phyloP scores from a whole-genome alignment of 176 grass and related monocot species.

The Zizania latifolia region DNA sequence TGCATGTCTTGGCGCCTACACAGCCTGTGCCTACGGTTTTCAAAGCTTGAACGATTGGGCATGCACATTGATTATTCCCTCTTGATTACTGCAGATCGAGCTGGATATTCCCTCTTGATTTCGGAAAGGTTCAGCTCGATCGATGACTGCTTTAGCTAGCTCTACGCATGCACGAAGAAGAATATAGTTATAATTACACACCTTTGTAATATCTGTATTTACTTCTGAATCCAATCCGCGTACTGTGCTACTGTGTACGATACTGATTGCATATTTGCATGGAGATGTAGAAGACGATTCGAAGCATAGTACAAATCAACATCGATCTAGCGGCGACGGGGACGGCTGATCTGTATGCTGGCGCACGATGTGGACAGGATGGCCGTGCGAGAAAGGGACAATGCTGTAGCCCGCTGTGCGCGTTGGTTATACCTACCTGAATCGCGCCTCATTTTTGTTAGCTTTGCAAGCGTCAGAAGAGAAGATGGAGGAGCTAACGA shows the following conservation, averaged over 20 bases:
- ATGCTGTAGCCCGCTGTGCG: background rate
- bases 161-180: background rate
- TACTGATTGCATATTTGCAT: background rate
- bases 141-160: background rate
- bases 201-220: background rate
- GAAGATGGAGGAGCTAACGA: background rate
- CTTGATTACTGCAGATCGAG: background rate
- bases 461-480: background rate
- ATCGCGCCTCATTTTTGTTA: background rate
- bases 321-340: background rate
- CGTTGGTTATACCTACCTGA: background rate
- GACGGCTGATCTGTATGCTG: conserved; percentile 26
- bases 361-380: conserved; percentile 2
- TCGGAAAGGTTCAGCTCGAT: background rate
- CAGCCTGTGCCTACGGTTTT: conserved; percentile 7
- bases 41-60: background rate
- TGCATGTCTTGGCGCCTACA: conserved; percentile 6
- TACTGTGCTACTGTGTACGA: background rate
- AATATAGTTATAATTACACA: background rate
- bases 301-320: background rate
- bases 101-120: conserved; percentile 1
- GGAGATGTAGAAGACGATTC: conserved; percentile 1
- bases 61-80: conserved; percentile 11
- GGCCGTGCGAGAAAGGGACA: conserved; percentile 13
- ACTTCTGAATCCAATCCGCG: too few species aligned